A percentile compares a stretch with the other conserved stretches of the same genome.
Conservation (phyloP, 2,329 filamentous ascomycete genomes). For the Alternaria alternata region DNA sequence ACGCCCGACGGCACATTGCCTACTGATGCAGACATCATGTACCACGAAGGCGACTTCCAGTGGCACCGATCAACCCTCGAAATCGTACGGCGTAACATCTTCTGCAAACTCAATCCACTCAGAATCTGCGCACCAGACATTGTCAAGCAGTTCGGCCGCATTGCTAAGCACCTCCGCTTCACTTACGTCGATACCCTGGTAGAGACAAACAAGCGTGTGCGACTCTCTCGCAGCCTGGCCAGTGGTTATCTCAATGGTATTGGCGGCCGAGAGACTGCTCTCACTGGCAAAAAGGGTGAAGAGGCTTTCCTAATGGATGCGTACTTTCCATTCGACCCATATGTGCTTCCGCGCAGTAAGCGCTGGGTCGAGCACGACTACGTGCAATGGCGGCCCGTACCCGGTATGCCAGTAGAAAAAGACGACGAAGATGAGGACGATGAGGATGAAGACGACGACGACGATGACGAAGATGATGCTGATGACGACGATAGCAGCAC, state of each 20-base stretch:
- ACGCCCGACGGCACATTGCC: slow-evolving; percentile 56
- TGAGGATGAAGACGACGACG: slow-evolving; percentile 14
- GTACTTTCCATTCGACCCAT: slow-evolving; percentile 98
- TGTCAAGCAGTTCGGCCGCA: slow-evolving; percentile 88
- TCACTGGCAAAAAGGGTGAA: slow-evolving; percentile 69
- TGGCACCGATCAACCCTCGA: slow-evolving; percentile 81
- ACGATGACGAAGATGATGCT: slow-evolving; percentile 6
- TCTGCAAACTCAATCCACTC: slow-evolving; percentile 89
- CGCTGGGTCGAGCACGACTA: slow-evolving; percentile 77
- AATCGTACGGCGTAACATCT: slow-evolving; percentile 77
- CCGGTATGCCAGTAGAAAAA: slow-evolving; percentile 53
- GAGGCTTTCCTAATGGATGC: slow-evolving; percentile 86
- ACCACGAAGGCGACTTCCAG: slow-evolving; percentile 74
- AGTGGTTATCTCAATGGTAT: slow-evolving; percentile 57
- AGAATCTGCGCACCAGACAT: slow-evolving; percentile 93
- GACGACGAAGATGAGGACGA: slow-evolving; percentile 54
- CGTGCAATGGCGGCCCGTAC: slow-evolving; percentile 49
- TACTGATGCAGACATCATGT: slow-evolving; percentile 62
- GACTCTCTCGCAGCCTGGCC: slow-evolving; percentile 74
- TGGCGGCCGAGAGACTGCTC: slow-evolving; percentile 63
- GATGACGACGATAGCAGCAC: slow-evolving; percentile 17
- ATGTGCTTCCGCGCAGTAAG: slow-evolving; percentile 85
- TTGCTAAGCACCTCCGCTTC: slow-evolving; percentile 84
- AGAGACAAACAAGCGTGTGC: slow-evolving; percentile 90
- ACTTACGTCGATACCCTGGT: slow-evolving; percentile 89